phyloP scores from a whole-genome alignment of 495 filamentous ascomycete genomes.

The Penicillium lividum region DNA sequence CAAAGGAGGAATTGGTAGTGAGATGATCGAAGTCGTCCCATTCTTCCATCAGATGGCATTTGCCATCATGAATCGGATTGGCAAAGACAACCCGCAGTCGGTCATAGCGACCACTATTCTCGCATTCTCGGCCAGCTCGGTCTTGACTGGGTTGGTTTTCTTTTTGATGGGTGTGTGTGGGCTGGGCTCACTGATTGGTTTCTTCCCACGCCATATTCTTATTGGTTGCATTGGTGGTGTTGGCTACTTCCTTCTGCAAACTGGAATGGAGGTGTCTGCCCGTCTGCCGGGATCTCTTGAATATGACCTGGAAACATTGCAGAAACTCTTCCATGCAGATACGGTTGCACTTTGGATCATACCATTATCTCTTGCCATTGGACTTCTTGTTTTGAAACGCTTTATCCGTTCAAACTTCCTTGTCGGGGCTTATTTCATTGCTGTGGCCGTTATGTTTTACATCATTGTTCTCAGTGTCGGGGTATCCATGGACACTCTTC shows the following conservation, averaged over 20 bases:
- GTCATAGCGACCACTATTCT: constrained; percentile 91
- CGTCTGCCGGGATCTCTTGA: constrained; percentile 79
- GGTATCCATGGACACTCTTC: constrained; percentile 62
- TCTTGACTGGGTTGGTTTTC: constrained; percentile 89
- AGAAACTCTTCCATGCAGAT: constrained; percentile 66
- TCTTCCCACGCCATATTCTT: constrained; percentile 94
- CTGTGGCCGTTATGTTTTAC: constrained; percentile 80
- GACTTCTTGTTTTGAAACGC: constrained; percentile 73
- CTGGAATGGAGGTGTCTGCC: constrained; percentile 92
- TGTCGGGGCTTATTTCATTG: constrained; percentile 82
- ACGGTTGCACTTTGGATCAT: constrained; percentile 82
- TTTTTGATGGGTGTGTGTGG: constrained; percentile 83
- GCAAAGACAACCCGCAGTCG: constrained; percentile 76
- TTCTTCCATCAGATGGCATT: constrained; percentile 98
- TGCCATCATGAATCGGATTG: constrained; percentile 76
- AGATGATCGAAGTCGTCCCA: constrained; percentile 97
- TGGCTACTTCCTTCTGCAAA: constrained; percentile 91
- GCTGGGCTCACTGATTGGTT: constrained; percentile 88
- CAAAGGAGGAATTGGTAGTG: constrained; percentile 90
- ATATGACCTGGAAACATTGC: constrained; percentile 73
- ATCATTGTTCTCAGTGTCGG: constrained; percentile 66
- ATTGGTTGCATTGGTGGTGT: constrained; percentile 97
- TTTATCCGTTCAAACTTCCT: constrained; percentile 78
- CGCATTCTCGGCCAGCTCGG: constrained; percentile 85
- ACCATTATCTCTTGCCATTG: constrained; percentile 72